phyloP scores from a whole-genome alignment of 2,329 filamentous ascomycete species.

The Trichoderma arundinaceum region DNA sequence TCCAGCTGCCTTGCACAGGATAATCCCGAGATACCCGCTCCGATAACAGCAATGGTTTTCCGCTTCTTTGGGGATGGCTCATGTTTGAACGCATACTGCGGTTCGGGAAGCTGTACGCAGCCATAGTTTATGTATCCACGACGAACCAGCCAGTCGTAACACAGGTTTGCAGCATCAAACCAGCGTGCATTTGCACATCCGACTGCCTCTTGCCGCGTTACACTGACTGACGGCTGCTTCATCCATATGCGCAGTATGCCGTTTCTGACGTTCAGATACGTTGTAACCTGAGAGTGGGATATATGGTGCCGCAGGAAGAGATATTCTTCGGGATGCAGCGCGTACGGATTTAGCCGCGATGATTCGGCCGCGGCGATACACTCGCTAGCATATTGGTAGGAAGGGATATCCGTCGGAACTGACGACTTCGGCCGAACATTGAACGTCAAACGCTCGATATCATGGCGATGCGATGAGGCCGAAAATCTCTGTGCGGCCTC shows the following conservation, averaged over 20 bases:
- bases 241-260: slow-evolving; percentile 91
- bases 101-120: slow-evolving; percentile 70
- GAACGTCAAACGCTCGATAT: slow-evolving; percentile 50
- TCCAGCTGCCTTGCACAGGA: slow-evolving; percentile 92
- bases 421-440: slow-evolving; percentile 78
- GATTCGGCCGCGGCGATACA: slow-evolving; percentile 89
- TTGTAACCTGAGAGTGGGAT: slow-evolving; percentile 86
- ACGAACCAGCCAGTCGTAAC: slow-evolving; percentile 89
- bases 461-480: slow-evolving; percentile 40
- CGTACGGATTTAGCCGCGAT: slow-evolving; percentile 87
- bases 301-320: slow-evolving; percentile 78
- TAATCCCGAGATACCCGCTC: slow-evolving; percentile 91
- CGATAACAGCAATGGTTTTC: slow-evolving; percentile 83
- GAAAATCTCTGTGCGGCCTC: slow-evolving; percentile 33
- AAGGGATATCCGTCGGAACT: slow-evolving; percentile 75
- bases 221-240: slow-evolving; percentile 79
- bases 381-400: slow-evolving; percentile 84
- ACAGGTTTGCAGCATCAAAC: slow-evolving; percentile 86
- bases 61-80: slow-evolving; percentile 51
- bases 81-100: slow-evolving; percentile 50
- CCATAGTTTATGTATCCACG: slow-evolving; percentile 97
- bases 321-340: slow-evolving; percentile 85
- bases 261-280: slow-evolving; percentile 95
- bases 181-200: slow-evolving; percentile 89
- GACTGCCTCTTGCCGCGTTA: slow-evolving; percentile 83